Evolutionary conservation across 2,329 filamentous ascomycete species (phyloP), one percentile per base, ranked within the genome.

Genomic region (Diaporthe nobilis): DNA sequence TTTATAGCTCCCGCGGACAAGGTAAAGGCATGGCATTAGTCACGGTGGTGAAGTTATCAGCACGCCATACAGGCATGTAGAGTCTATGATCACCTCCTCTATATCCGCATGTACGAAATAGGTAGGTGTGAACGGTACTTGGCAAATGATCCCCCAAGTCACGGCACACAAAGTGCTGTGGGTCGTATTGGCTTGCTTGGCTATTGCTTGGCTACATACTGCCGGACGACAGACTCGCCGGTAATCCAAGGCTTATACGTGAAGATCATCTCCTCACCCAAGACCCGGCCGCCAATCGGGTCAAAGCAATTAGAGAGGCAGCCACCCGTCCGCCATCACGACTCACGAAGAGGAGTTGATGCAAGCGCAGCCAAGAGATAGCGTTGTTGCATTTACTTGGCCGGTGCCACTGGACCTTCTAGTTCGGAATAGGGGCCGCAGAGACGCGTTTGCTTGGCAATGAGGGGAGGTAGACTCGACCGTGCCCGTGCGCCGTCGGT

Each of bases 351-450:
- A 70, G 22, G 4, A 13, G n/a, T 31, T 70, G 65, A 55, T 70
- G 65, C 65, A 70, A 70, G 49, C 10, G 49, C 65, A 70, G 65
- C 65, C 65, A 70, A 70, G 65, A 70, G 65, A 70, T 70, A 70
- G 65, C 65, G 49, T 70, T 31, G 49, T 70, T 42, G 34, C 49
- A 70, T 70, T 55, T 42, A 70, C 47, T 55, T 51, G 47, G 31
- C 65, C 65, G 34, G 25, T 31, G 31, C 65, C 49, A 39, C n/a
- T 42, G n/a, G 65, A 70, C 65, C 65, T 70, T 70, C 65, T 70
- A 55, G 49, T 70, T 70, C 65, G 34, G 65, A 70, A 70, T 55
- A 55, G 49, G 65, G 65, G 34, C 65, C 65, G 49, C 49, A 44
- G 8, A 28, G 15, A 70, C n/a, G 15, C 8, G 34, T 42, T 42